Evolutionary conservation across 345 rosid species (phyloP).

Genomic region (Gynandropsis gynandra): DNA sequence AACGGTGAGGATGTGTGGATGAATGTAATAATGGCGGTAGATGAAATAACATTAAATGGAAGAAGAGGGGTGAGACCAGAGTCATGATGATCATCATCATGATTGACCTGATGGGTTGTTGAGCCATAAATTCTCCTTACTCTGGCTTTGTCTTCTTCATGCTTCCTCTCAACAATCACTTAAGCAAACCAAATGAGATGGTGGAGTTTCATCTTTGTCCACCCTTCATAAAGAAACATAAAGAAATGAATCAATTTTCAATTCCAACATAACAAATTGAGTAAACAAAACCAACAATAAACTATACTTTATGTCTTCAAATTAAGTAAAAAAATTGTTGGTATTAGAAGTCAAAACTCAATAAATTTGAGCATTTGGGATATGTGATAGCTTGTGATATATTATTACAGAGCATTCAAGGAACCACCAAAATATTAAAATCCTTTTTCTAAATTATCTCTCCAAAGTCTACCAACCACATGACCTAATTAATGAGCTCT

Average conservation of each 20-base stretch:
- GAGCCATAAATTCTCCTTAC: slow-evolving; percentile 21
- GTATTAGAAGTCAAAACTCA: no score
- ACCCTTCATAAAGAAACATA: no score
- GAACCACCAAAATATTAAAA: slow-evolving; percentile 3
- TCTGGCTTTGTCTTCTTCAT: slow-evolving; percentile 16
- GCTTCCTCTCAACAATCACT: neutral
- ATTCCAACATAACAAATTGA: no score
- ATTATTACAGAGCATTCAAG: no score
- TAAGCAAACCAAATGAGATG: no score
- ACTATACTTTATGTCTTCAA: no score
- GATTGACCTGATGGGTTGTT: slow-evolving; percentile 21
- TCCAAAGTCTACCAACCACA: slow-evolving; percentile 29
- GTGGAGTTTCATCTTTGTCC: no score
- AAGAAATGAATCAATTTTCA: no score
- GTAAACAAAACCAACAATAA: no score
- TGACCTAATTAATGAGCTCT: slow-evolving; percentile 30
- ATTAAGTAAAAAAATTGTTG: no score
- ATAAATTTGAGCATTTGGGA: slow-evolving; percentile 10
- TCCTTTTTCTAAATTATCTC: slow-evolving; percentile 13
- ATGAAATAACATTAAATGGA: slow-evolving; percentile 21
- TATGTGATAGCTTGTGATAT: no score
- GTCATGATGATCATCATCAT: slow-evolving; percentile 20
- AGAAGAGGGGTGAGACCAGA: slow-evolving; percentile 16
- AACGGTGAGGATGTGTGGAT: slow-evolving; percentile 10
- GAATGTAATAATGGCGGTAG: slow-evolving; percentile 21